Evolutionary conservation across 2,329 filamentous ascomycete genomes (phyloP), one percentile per base, ranked within the genome.

Genomic region (Tolypocladium album): DNA sequence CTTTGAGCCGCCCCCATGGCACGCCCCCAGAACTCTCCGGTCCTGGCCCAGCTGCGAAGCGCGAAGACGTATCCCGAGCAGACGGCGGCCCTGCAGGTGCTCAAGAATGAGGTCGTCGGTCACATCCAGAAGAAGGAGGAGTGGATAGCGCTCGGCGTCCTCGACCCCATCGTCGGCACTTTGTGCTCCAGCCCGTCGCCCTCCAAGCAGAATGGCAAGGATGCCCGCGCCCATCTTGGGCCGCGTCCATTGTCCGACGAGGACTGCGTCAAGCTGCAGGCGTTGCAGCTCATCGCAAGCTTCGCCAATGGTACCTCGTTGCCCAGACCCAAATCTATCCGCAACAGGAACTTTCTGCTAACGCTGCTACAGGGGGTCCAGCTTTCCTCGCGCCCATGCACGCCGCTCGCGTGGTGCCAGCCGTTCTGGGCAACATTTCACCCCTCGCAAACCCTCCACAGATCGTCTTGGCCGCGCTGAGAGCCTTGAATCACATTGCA

Each of bases 21-120:
- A 67, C 77, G 78, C 66, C 72, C 78, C 61, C 77, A 79, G 65
- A 77, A 72, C 60, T 78, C 80, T 57, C 77, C 82, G 58, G 79
- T 86, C 65, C 75, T 86, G 57, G 73, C 79, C 60, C 81, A 85
- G 69, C 76, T 88, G 60, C 79, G 79, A 64, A 80, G 76, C 66
- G 80, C 86, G 12, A 78, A 76, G 63, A 78, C 75, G 42, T 71
- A 75, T 55, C 64, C 74, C 27, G 82, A 86, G 63, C 82, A 83
- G 66, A 76, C 83, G 47, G 76, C 79, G 34, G 83, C 86, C 57
- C 79, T 97, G 53, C 85, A 87, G 64, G 79, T 80, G 50, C 77
- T 99, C 38, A 97, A 96, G 78, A 94, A 96, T 73, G 89, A 94
- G 64, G 82, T 96, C 56, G 86, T 96, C 62, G 94, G 94, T 31